These are phyloP conservation scores for Serendipita sp. DNA, from an alignment of 1,284 basidiomycete genomes.

Conservation along the genomic window DNA sequence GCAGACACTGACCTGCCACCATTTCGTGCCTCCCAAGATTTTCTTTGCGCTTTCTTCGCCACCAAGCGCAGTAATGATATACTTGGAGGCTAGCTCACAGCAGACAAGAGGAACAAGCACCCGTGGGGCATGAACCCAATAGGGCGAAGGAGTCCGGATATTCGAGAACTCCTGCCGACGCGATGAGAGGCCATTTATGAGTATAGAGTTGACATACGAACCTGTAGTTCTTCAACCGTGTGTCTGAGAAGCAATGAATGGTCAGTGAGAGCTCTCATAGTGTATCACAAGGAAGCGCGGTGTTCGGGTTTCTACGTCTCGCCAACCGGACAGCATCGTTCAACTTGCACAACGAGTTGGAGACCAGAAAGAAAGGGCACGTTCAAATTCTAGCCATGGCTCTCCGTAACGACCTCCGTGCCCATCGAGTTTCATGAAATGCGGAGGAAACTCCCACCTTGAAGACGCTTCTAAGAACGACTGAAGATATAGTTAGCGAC, in stretches of 20 bases:
- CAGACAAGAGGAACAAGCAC: conserved; percentile 59
- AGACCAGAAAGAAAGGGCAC: not conserved
- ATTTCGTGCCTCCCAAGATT: conserved; percentile 79
- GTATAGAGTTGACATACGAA: too few species aligned
- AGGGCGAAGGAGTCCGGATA: conserved; percentile 73
- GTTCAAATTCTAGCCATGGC: not conserved
- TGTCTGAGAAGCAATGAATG: conserved; percentile 29
- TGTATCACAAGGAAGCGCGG: not conserved
- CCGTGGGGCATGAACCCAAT: conserved; percentile 72
- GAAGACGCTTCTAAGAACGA: conserved; percentile 44
- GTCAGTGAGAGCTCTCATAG: not conserved
- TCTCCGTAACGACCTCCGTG: not conserved
- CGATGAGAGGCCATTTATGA: too few species aligned
- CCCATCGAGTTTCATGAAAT: not conserved
- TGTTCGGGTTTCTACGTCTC: not conserved
- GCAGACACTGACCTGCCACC: conserved; percentile 83
- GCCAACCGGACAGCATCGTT: not conserved
- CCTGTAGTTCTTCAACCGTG: conserved; percentile 66
- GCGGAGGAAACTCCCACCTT: conserved; percentile 26
- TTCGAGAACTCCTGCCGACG: conserved; percentile 56
- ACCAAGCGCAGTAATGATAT: conserved; percentile 71
- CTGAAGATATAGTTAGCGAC: conserved; percentile 21
- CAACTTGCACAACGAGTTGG: not conserved
- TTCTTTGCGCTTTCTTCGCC: conserved; percentile 62
- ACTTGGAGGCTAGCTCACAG: conserved; percentile 65